A percentile compares a stretch with the other conserved stretches of the same genome.
Evolutionary conservation across 1,284 basidiomycete species (phyloP).

Genomic region (Pseudomicrostroma phylloplanum): DNA sequence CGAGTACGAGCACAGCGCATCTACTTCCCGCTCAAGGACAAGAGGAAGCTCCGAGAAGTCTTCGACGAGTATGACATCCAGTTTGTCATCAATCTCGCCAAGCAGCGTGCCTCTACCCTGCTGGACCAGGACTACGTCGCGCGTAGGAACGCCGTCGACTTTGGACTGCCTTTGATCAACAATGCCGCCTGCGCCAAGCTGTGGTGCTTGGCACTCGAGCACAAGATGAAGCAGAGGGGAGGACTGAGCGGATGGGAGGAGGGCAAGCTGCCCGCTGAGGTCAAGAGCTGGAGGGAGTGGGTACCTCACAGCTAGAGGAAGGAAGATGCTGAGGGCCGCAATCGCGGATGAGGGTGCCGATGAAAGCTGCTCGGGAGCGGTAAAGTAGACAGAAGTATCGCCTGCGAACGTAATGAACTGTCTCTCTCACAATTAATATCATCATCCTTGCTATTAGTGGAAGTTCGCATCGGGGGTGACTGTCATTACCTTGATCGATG

Average conservation of each 20-base stretch:
- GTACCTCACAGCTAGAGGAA: constrained; percentile 17
- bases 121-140: constrained; percentile 96
- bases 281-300: constrained; percentile 53
- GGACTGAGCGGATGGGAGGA: constrained; percentile 77
- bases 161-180: constrained; percentile 69
- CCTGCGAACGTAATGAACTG: too few relatives aligned
- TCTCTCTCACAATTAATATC: too few relatives aligned
- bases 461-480: too few relatives aligned
- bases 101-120: constrained; percentile 68
- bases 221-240: constrained; percentile 73
- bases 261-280: constrained; percentile 85
- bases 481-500: too few relatives aligned
- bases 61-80: constrained; percentile 89
- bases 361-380: too few relatives aligned
- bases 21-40: constrained; percentile 94
- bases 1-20: constrained; percentile 67
- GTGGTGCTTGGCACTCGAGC: constrained; percentile 81
- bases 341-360: too few relatives aligned
- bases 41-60: constrained; percentile 79
- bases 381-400: too few relatives aligned
- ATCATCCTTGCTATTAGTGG: too few relatives aligned
- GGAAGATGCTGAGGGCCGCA: too few relatives aligned
- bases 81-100: constrained; percentile 88
- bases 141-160: constrained; percentile 53
- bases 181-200: constrained; percentile 81